Conservation (phyloP, 768 basidiomycete species). For the Amanita fuliginea region DNA sequence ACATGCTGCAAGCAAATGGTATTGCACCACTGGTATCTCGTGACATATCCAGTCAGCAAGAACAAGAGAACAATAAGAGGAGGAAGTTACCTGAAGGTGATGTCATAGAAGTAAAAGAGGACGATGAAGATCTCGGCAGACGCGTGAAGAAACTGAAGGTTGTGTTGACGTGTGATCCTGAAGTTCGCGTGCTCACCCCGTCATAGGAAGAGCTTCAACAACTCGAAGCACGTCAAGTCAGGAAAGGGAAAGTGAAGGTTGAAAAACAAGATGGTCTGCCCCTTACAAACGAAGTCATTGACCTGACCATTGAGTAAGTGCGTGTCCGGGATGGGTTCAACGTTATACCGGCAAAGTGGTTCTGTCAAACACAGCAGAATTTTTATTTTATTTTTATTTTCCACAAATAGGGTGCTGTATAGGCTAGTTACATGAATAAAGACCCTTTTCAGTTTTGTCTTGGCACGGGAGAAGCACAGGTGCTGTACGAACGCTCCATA, state of each 20-base stretch:
- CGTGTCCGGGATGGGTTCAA: too few relatives aligned
- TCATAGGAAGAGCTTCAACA: neutral
- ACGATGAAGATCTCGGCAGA: neutral
- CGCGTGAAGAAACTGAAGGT: neutral
- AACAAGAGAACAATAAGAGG: neutral
- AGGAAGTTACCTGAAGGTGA: neutral
- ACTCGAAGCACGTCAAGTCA: constrained; percentile 1
- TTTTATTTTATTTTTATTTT: too few relatives aligned
- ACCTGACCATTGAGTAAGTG: too few relatives aligned
- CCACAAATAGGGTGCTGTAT: too few relatives aligned
- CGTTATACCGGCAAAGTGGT: too few relatives aligned
- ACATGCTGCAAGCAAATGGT: constrained; percentile 11
- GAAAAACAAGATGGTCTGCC: neutral
- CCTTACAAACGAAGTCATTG: neutral
- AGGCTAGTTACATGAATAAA: too few relatives aligned
- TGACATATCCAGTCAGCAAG: neutral
- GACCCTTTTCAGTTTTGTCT: too few relatives aligned
- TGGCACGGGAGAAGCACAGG: too few relatives aligned
- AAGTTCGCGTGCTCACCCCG: neutral
- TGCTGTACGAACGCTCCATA: too few relatives aligned
- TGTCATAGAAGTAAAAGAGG: neutral
- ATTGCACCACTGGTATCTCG: constrained; percentile 7
- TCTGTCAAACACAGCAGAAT: too few relatives aligned
- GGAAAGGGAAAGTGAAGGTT: neutral
- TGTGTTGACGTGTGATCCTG: neutral